A percentile compares a stretch with the other conserved stretches of the same genome.
phyloP scores from a whole-genome alignment of 2,329 filamentous ascomycete species.

The Botrytis sinoallii region DNA sequence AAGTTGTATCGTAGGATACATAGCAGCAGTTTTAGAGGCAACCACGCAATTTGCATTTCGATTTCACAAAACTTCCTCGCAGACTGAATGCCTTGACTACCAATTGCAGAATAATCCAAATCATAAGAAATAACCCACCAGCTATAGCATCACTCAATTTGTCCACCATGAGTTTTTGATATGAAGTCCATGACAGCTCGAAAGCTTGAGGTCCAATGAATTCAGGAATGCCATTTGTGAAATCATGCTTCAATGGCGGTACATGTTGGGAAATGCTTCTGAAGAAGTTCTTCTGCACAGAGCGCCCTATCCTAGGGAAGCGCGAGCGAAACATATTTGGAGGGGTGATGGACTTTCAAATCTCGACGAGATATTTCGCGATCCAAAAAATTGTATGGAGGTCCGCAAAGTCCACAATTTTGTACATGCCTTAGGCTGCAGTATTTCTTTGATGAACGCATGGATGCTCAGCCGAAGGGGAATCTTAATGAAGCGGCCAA shows the following conservation, averaged over 20 bases:
- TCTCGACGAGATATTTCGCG: conserved; percentile 14
- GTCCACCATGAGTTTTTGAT: conserved; percentile 70
- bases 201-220: conserved; percentile 70
- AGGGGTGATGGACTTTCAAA: conserved; percentile 8
- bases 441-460: background rate
- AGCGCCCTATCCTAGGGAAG: conserved; percentile 32
- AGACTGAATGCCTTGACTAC: background rate
- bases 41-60: background rate
- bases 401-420: conserved; percentile 9
- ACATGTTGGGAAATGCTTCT: background rate
- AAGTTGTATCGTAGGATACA: background rate
- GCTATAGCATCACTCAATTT: conserved; percentile 72
- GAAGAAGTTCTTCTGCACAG: conserved; percentile 4
- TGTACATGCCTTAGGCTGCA: background rate
- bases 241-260: conserved; percentile 47
- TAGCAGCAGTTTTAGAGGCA: background rate
- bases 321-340: conserved; percentile 36
- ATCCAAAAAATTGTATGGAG: conserved; percentile 19
- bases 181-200: conserved; percentile 75
- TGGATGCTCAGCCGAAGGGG: background rate
- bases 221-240: conserved; percentile 56
- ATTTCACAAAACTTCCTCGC: background rate
- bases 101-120: background rate
- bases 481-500: conserved; percentile 3
- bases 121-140: conserved; percentile 51